phyloP scores from a whole-genome alignment of 208 protist species.

The Angomonas ambiguus region DNA sequence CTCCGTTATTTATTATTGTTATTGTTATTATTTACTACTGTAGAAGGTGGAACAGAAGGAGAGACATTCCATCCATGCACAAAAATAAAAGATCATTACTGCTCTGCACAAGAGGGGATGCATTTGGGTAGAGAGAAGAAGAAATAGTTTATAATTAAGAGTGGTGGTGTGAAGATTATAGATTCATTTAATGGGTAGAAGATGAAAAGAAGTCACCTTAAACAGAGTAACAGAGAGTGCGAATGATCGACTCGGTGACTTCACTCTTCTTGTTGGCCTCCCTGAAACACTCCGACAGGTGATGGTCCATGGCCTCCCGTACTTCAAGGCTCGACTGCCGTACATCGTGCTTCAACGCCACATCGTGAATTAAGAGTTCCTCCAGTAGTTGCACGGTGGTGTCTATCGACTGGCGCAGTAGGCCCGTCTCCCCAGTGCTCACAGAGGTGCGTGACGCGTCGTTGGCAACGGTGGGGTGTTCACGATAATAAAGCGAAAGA shows the following conservation, averaged over 20 bases:
- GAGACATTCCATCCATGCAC: too few relatives aligned
- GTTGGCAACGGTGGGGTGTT: neutral
- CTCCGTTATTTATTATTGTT: too few relatives aligned
- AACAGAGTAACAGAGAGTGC: slow-evolving; percentile 17
- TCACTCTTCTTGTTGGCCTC: slow-evolving; percentile 32
- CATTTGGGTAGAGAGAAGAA: too few relatives aligned
- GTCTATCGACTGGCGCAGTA: slow-evolving; percentile 6
- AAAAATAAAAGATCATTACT: too few relatives aligned
- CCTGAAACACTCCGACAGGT: slow-evolving; percentile 45
- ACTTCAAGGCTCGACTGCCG: slow-evolving; percentile 19
- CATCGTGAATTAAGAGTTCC: slow-evolving; percentile 55
- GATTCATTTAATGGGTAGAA: too few relatives aligned
- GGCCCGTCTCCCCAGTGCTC: neutral
- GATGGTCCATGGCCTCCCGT: slow-evolving; percentile 35
- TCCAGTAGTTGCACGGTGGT: slow-evolving; percentile 34
- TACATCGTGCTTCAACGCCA: slow-evolving; percentile 40
- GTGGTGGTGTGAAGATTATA: neutral
- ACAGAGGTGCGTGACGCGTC: too few relatives aligned
- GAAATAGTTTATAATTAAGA: too few relatives aligned
- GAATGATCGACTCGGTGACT: slow-evolving; percentile 24
- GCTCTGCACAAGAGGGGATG: too few relatives aligned
- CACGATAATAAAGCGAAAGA: neutral
- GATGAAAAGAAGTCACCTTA: too few relatives aligned
- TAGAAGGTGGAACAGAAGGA: too few relatives aligned
- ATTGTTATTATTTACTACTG: too few relatives aligned